Percentiles rank a stretch among this genome's conserved stretches.
phyloP scores from a whole-genome alignment of 2,329 filamentous ascomycete genomes.

The Aspergillus nomiae region DNA sequence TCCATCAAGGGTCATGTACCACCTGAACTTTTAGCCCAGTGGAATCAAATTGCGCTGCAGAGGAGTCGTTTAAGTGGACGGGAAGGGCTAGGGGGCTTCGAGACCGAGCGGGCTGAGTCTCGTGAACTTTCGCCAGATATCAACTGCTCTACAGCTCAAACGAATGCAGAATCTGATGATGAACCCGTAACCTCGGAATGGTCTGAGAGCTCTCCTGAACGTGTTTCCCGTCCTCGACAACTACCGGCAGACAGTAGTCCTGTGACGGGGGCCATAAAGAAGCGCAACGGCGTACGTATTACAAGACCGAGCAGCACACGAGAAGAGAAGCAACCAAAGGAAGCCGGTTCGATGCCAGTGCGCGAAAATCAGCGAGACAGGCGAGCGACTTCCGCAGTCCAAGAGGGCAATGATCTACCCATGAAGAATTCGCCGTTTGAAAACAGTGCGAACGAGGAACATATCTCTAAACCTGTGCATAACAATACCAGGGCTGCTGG shows the following conservation, averaged over 20 bases:
- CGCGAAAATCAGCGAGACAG: not conserved
- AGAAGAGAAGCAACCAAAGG: not conserved
- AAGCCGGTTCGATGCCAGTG: not conserved
- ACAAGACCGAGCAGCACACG: not conserved
- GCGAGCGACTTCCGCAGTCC: not conserved
- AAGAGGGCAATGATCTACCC: not conserved
- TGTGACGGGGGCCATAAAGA: slow-evolving; percentile 3
- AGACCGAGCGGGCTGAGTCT: not conserved
- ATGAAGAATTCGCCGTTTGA: not conserved
- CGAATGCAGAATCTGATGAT: slow-evolving; percentile 20
- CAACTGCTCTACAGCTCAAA: slow-evolving; percentile 17
- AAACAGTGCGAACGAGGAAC: not conserved
- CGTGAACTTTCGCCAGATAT: slow-evolving; percentile 3
- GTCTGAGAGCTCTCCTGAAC: slow-evolving; percentile 20
- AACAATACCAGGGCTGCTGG: not conserved
- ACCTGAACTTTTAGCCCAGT: slow-evolving; percentile 34
- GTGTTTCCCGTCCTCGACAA: slow-evolving; percentile 9
- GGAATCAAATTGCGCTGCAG: slow-evolving; percentile 34
- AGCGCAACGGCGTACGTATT: not conserved
- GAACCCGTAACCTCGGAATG: slow-evolving; percentile 19
- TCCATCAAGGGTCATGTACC: slow-evolving; percentile 35
- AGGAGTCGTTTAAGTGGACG: slow-evolving; percentile 5
- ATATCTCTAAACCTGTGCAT: not conserved
- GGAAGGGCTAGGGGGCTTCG: not conserved
- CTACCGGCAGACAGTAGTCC: slow-evolving; percentile 36